Percentiles rank a stretch among this genome's conserved stretches.
These are phyloP conservation scores for Bombardia bombarda DNA, from an alignment of 495 filamentous ascomycete genomes.

Conservation along the genomic window DNA sequence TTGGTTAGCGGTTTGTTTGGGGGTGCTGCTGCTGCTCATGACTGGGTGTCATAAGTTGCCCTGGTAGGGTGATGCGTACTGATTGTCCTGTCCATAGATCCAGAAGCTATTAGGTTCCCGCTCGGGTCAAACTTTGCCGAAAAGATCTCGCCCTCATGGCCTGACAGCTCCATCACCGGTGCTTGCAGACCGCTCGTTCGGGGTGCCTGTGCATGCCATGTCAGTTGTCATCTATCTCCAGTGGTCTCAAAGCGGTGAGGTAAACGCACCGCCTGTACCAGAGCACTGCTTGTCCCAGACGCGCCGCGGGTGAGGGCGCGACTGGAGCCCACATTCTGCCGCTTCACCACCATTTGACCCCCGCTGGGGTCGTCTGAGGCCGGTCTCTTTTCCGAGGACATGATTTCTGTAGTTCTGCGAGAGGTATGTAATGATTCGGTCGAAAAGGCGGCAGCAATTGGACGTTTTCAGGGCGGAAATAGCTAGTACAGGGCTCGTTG, in stretches of 20 bases:
- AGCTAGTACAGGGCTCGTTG: not conserved
- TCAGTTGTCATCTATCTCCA: not conserved
- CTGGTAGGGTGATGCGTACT: slow-evolving; percentile 41
- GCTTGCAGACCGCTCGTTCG: slow-evolving; percentile 83
- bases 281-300: slow-evolving; percentile 55
- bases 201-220: slow-evolving; percentile 47
- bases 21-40: too few species aligned
- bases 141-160: slow-evolving; percentile 77
- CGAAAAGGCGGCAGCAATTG: not conserved
- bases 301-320: slow-evolving; percentile 57
- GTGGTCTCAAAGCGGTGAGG: slow-evolving; percentile 1
- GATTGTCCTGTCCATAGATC: slow-evolving; percentile 89
- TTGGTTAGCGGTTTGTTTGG: slow-evolving; percentile 6
- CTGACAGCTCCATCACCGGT: slow-evolving; percentile 89
- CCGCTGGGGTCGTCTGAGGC: slow-evolving; percentile 70
- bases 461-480: not conserved
- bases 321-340: slow-evolving; percentile 70
- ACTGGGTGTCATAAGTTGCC: not conserved
- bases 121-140: slow-evolving; percentile 83
- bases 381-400: slow-evolving; percentile 87
- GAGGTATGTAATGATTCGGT: not conserved
- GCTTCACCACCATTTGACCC: slow-evolving; percentile 80
- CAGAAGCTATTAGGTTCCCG: slow-evolving; percentile 84
- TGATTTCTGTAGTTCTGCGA: slow-evolving; percentile 25
- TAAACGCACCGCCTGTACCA: slow-evolving; percentile 79